Base-by-base conservation (phyloP, 345 rosid species). In the Xanthoceras sorbifolium region DNA sequence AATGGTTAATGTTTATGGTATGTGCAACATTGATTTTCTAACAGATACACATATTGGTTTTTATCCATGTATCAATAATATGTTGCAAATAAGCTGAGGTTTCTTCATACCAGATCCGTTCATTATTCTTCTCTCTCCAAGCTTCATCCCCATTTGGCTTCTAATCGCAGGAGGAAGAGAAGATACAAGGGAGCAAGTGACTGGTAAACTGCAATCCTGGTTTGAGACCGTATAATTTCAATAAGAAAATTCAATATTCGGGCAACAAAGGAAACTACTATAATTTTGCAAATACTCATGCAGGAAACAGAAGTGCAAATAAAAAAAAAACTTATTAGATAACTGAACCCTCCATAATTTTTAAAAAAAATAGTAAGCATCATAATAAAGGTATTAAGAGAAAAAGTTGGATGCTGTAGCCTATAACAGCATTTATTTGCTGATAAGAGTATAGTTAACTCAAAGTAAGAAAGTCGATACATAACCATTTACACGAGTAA, bases 161-260 rank as follows among this genome's bases (percentile, higher is more conserved):
- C 88, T 90, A 69, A 95, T 76, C 8, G 83, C 72, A 76, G 87
- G 85, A 20, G 97, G 98, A 78, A 95, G 98, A 74, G 73, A 85
- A 36, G 83, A 82, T 73, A 95, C 84, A 25, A 90, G 90, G 34
- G 87, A 84, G 3, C 75, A 77, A 61, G 97, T 85, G 32, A 78
- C 86, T 50, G 86, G 66, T 44, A 90, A 72, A 82, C 90, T 79
- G 65, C 82, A 85, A 61, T 90, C 94, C 98, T 95, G 89, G 44
- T 71, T 76, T 64, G 68, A 73, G 52, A 66, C 32, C 60, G 0
- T 54, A 5, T 4, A 22, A 5, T 54, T 54, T 54, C 25, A 54
- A 54, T 3, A 22, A n/a, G 22, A 54, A 54, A 54, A 54, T 5
- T 54, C 25, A 22, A 54, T 54, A 20, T 54, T 54, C n/a, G 18